Base-by-base conservation (phyloP, 768 basidiomycete species). In the Leccinum pellstonianum region DNA sequence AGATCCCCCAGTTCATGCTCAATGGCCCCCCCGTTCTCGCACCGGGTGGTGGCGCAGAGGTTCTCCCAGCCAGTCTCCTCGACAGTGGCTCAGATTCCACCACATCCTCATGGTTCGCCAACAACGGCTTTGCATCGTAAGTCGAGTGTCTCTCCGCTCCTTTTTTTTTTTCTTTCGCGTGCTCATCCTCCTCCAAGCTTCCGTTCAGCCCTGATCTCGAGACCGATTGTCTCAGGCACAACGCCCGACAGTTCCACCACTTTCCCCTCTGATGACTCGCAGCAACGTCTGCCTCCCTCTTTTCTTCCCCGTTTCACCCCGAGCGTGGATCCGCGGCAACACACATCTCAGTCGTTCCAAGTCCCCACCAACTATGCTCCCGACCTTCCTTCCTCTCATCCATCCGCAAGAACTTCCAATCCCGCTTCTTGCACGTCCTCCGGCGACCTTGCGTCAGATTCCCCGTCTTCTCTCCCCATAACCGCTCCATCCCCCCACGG, bases 31-130 rank as follows among this genome's bases (percentile, higher is more conserved):
- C 89, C 27, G 80, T 81, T 2, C 79, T 91, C 21, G 86, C 86
- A 2, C 83, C 80, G 2, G 88, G 88, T 21, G 89, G 88, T 23
- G 88, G 90, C 37, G 88, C 86, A 10, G 90, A 91, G 72, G 84
- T 87, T 14, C 68, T 90, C n/a, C 83, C 86, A 11, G 74, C 76
- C 3, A 79, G 79, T 41, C 72, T 80, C 58, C 64, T 70, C 21
- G 69, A 64, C 49, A 64, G 54, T 27, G 15, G 25, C 21, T 54
- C 70, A 17, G 64, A 48, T 70, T 70, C 68, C 10, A 55, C 72
- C 19, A 72, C 76, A 38, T 73, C 79, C 7, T 66, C 77, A 4
- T 88, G 86, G 86, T 79, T 83, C 59, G 60, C 76, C 6, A 80
- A 82, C 63, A 78, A 73, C 52, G 81, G 80, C 12, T 80, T 82